Evolutionary conservation across 371 early-diverging fungal genomes (phyloP).

Genomic region (Apophysomyces elegans): DNA sequence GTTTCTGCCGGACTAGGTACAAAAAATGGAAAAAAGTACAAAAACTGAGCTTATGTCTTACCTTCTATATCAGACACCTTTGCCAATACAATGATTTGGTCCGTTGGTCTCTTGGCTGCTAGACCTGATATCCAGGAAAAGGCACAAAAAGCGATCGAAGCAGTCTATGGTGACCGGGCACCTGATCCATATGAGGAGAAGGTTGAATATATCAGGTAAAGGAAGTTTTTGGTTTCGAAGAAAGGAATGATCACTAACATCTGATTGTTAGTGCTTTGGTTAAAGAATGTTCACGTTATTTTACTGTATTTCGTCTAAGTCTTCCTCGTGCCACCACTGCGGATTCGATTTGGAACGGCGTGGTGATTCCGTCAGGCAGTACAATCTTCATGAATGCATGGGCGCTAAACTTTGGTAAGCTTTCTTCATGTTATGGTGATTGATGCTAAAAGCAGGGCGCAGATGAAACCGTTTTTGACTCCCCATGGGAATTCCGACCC

Average conservation of each 20-base stretch:
- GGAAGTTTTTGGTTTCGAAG: not conserved
- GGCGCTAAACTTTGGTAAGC: constrained; percentile 7
- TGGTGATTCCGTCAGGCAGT: not conserved
- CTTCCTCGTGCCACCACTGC: constrained; percentile 2
- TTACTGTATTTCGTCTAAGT: constrained; percentile 4
- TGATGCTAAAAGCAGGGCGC: not conserved
- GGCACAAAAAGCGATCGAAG: constrained; percentile 1
- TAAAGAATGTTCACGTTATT: constrained; percentile 6
- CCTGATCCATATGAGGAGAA: constrained; percentile 6
- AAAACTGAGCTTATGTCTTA: not conserved
- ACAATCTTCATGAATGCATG: constrained; percentile 3
- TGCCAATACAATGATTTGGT: constrained; percentile 8
- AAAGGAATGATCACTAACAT: not conserved
- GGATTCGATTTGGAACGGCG: not conserved
- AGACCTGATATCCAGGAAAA: constrained; percentile 2
- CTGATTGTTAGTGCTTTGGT: not conserved
- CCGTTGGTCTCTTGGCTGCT: not conserved
- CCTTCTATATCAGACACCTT: not conserved
- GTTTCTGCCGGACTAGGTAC: constrained; percentile 6
- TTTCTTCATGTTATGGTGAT: not conserved
- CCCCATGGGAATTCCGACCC: constrained; percentile 10
- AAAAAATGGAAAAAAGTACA: not conserved
- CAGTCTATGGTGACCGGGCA: constrained; percentile 1
- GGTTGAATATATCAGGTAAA: constrained; percentile 1
- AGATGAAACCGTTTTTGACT: not conserved